A percentile compares a stretch with the other conserved stretches of the same genome.
Conservation (phyloP, 805 yeast species). For the Barnettozyma salicaria region DNA sequence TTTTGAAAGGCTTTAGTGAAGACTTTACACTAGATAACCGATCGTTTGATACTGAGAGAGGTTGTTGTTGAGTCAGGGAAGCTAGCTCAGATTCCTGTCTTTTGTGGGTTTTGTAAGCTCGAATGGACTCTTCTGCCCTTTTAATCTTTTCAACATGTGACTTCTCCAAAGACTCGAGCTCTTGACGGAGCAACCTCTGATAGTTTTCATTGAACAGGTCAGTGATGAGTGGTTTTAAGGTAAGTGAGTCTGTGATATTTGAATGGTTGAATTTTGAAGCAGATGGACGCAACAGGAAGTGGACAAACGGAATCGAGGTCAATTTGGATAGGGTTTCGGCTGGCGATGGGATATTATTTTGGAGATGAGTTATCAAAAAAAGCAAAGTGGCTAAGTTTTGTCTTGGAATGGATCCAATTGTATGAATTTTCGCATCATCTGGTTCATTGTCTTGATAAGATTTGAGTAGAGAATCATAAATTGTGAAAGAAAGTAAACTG, state of each 20-base stretch:
- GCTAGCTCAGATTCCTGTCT: constrained; percentile 5
- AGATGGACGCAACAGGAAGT: constrained; percentile 24
- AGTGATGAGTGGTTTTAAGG: constrained; percentile 8
- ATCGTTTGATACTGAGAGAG: constrained; percentile 1
- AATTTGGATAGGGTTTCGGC: constrained; percentile 7
- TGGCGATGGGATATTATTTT: constrained; percentile 4
- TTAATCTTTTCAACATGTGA: constrained; percentile 14
- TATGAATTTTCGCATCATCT: constrained; percentile 9
- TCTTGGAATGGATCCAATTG: constrained; percentile 26
- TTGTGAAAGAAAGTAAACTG: constrained; percentile 40
- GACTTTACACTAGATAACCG: constrained; percentile 13
- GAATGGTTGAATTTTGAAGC: constrained; percentile 11
- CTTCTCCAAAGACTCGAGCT: constrained; percentile 16
- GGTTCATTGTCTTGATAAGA: constrained; percentile 11
- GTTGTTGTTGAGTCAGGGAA: constrained; percentile 3
- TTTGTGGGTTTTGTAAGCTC: constrained; percentile 10
- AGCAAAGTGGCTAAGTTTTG: constrained; percentile 26
- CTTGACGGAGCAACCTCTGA: constrained; percentile 11
- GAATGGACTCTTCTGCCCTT: constrained; percentile 17
- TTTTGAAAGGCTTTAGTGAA: constrained; percentile 22
- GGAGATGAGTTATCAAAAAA: constrained; percentile 18
- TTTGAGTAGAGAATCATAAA: constrained; percentile 22
- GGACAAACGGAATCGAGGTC: constrained; percentile 21
- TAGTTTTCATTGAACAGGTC: constrained; percentile 14
- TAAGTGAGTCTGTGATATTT: constrained; percentile 8